These are phyloP conservation scores for Diutina neorugosa DNA, from an alignment of 1,139 yeast genomes.

Conservation along the genomic window DNA sequence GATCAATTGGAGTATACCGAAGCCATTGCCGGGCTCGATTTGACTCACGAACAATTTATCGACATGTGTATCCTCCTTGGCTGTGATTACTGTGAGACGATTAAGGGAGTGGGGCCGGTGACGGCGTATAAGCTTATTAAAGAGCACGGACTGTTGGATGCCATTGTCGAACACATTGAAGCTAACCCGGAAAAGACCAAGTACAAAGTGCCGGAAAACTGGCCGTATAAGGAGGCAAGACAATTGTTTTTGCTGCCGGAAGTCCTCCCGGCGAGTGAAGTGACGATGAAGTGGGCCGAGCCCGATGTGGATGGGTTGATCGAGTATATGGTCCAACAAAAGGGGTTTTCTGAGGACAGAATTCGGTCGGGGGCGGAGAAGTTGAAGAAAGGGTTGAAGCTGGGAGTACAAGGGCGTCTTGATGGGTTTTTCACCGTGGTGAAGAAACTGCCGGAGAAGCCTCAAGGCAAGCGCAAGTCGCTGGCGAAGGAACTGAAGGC, in stretches of 20 bases:
- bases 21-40: slow-evolving; percentile 65
- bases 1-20: slow-evolving; percentile 64
- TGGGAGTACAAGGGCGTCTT: slow-evolving; percentile 82
- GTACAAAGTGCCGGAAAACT: slow-evolving; percentile 79
- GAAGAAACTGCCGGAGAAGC: slow-evolving; percentile 7
- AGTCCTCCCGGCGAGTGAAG: slow-evolving; percentile 45
- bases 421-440: slow-evolving; percentile 82
- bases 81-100: slow-evolving; percentile 94
- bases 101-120: slow-evolving; percentile 90
- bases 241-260: slow-evolving; percentile 76
- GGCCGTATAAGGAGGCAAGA: slow-evolving; percentile 90
- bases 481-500: slow-evolving; percentile 7
- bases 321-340: slow-evolving; percentile 58
- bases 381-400: slow-evolving; percentile 69
- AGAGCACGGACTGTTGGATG: slow-evolving; percentile 74
- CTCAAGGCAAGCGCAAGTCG: slow-evolving; percentile 8
- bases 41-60: slow-evolving; percentile 64
- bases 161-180: slow-evolving; percentile 53
- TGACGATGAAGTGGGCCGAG: slow-evolving; percentile 64
- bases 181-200: slow-evolving; percentile 52
- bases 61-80: slow-evolving; percentile 90
- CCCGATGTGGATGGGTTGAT: slow-evolving; percentile 71
- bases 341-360: slow-evolving; percentile 88
- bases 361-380: slow-evolving; percentile 80
- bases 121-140: slow-evolving; percentile 82